Conservation (phyloP, 2,329 filamentous ascomycete genomes). For the Alternaria conjuncta region DNA sequence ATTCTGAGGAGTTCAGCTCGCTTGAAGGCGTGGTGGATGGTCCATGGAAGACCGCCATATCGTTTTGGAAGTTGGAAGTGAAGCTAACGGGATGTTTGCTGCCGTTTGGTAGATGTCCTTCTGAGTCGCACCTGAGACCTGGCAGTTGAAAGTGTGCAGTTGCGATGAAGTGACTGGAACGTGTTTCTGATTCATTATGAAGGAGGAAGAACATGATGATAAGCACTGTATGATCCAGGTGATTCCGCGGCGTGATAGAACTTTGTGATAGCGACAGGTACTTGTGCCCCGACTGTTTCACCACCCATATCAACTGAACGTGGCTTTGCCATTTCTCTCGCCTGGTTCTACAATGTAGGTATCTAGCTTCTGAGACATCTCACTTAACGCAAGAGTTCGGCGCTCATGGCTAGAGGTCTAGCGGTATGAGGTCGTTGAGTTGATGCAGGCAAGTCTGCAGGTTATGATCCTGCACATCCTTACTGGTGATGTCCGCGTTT, state of each 20-base stretch:
- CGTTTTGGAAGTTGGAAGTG: background rate
- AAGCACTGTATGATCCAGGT: background rate
- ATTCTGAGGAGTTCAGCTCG: background rate
- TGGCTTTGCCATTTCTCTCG: background rate
- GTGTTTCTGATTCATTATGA: background rate
- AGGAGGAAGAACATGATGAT: background rate
- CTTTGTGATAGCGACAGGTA: background rate
- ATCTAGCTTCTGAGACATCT: background rate
- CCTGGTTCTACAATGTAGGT: background rate
- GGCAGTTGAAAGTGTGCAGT: background rate
- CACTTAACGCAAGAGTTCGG: background rate
- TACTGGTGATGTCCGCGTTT: background rate
- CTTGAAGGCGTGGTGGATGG: background rate
- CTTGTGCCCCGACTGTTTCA: background rate
- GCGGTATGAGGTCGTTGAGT: too few species aligned
- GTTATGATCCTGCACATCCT: too few species aligned
- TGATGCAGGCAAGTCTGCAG: too few species aligned
- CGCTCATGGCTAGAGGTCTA: background rate
- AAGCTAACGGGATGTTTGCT: background rate
- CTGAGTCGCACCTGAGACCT: background rate
- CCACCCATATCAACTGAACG: background rate
- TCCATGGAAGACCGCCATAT: background rate
- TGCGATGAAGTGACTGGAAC: background rate
- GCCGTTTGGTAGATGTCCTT: background rate
- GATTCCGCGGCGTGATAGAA: background rate